phyloP scores from a whole-genome alignment of 2,329 filamentous ascomycete genomes.

The Xylariales sp. region DNA sequence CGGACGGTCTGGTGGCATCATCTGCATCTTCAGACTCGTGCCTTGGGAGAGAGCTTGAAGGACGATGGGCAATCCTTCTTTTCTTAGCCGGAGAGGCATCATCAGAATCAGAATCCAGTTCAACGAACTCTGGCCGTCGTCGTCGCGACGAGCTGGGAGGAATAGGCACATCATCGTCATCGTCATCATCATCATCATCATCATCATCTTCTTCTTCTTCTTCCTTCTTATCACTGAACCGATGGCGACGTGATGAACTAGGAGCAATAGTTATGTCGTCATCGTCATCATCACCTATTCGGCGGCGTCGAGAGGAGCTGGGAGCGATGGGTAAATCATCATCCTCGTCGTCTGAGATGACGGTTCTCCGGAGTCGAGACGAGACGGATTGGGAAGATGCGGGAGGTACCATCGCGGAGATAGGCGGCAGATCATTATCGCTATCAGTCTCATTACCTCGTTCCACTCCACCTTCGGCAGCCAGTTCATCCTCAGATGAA shows the following conservation, averaged over 20 bases:
- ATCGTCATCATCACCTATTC: conserved; percentile 9
- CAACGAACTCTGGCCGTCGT: conserved; percentile 15
- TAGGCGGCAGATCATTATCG: conserved; percentile 14
- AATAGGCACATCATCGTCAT: conserved; percentile 9
- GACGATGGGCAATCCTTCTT: conserved; percentile 14
- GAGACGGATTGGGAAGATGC: conserved; percentile 25
- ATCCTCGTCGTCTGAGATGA: conserved; percentile 17
- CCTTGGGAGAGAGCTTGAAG: conserved; percentile 8
- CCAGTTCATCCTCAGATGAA: conserved; percentile 19
- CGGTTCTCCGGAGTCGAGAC: conserved; percentile 18
- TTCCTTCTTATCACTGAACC: conserved; percentile 2
- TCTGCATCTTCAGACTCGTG: background rate
- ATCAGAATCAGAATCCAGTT: conserved; percentile 11
- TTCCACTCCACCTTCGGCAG: conserved; percentile 14
- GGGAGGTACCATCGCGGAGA: conserved; percentile 4
- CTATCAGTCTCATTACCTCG: conserved; percentile 13
- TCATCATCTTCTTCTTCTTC: conserved; percentile 14
- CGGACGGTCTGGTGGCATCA: conserved; percentile 2
- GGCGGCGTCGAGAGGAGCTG: conserved; percentile 12
- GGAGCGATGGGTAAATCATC: conserved; percentile 5
- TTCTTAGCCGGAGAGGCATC: conserved; percentile 25
- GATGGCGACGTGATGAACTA: conserved; percentile 1
- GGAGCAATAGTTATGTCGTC: conserved; percentile 6
- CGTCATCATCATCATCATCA: conserved; percentile 8
- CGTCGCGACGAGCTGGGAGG: conserved; percentile 9